Conservation (phyloP, 1,284 basidiomycete species). For the Vanrija pseudolonga region DNA sequence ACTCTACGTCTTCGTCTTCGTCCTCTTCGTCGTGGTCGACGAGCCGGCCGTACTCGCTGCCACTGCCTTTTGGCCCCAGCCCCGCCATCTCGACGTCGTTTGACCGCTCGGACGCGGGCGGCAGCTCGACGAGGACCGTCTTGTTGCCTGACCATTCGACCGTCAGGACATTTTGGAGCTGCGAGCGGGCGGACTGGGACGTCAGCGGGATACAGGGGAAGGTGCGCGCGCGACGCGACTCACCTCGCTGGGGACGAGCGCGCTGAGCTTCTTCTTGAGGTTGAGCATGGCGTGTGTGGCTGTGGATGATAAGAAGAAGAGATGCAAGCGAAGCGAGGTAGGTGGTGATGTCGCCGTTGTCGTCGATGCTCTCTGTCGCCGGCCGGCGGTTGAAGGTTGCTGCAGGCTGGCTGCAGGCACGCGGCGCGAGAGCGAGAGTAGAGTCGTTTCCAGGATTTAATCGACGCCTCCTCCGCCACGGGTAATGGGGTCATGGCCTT, state of each 20-base stretch:
- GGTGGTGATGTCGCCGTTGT: no score
- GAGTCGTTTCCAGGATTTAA: no score
- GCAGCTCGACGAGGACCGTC: constrained; percentile 40
- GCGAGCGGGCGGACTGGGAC: constrained; percentile 5
- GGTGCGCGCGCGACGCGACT: constrained; percentile 1
- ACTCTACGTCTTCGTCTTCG: constrained; percentile 11
- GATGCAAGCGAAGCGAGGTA: no score
- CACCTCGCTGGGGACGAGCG: constrained; percentile 23
- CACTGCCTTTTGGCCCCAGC: constrained; percentile 1
- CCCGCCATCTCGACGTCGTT: constrained; percentile 33
- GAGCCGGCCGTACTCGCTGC: constrained; percentile 30
- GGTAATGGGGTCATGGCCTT: not conserved
- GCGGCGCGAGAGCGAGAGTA: no score
- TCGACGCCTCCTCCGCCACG: no score
- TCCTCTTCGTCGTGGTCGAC: constrained; percentile 23
- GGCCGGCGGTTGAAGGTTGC: no score
- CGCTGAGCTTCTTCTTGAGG: constrained; percentile 22
- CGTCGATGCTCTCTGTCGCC: no score
- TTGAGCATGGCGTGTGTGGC: constrained; percentile 6
- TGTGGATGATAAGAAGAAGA: not conserved
- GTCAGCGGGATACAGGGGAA: not conserved
- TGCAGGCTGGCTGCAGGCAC: no score
- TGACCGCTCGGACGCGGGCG: constrained; percentile 5
- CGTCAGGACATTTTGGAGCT: constrained; percentile 40
- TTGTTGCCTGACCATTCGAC: constrained; percentile 44